A percentile compares a stretch with the other conserved stretches of the same genome.
Conservation (phyloP, 2,329 filamentous ascomycete species). For the Penicillium sp. region DNA sequence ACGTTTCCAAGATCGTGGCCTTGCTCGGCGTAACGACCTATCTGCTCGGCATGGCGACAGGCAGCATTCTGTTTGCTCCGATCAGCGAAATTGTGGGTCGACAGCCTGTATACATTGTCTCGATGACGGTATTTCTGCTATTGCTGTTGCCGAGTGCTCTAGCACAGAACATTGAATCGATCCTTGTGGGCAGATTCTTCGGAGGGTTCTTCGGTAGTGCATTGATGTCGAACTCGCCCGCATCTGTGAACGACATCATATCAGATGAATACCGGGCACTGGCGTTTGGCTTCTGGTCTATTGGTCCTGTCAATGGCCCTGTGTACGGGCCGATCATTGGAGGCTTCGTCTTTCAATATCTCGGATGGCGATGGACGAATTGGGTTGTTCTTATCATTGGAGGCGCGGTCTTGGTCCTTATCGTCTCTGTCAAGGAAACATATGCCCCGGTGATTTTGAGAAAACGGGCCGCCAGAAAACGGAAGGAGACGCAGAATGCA, state of each 20-base stretch:
- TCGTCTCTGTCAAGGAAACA: slow-evolving; percentile 65
- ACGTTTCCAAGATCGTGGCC: slow-evolving; percentile 11
- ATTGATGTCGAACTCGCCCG: slow-evolving; percentile 77
- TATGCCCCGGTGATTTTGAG: slow-evolving; percentile 70
- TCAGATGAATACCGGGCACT: slow-evolving; percentile 72
- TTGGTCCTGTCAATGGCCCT: slow-evolving; percentile 77
- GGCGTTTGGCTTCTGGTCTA: slow-evolving; percentile 74
- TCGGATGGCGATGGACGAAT: slow-evolving; percentile 83
- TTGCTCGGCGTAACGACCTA: slow-evolving; percentile 71
- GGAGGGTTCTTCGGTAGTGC: slow-evolving; percentile 70
- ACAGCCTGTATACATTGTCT: slow-evolving; percentile 61
- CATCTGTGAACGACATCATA: slow-evolving; percentile 76
- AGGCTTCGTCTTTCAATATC: slow-evolving; percentile 63
- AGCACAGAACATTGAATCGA: slow-evolving; percentile 62
- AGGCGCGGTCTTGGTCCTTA: slow-evolving; percentile 58
- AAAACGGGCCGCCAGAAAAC: slow-evolving; percentile 58
- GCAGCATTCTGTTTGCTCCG: slow-evolving; percentile 68
- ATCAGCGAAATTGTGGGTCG: slow-evolving; percentile 48
- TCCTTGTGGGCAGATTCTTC: slow-evolving; percentile 70
- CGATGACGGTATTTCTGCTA: slow-evolving; percentile 61
- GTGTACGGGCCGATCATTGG: slow-evolving; percentile 67
- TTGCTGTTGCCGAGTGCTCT: slow-evolving; percentile 69
- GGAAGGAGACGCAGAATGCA: slow-evolving; percentile 65
- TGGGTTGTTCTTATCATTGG: slow-evolving; percentile 76
- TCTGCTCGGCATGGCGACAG: slow-evolving; percentile 67